Conservation (phyloP, 306 rosid genomes). For the Macrotyloma uniflorum region DNA sequence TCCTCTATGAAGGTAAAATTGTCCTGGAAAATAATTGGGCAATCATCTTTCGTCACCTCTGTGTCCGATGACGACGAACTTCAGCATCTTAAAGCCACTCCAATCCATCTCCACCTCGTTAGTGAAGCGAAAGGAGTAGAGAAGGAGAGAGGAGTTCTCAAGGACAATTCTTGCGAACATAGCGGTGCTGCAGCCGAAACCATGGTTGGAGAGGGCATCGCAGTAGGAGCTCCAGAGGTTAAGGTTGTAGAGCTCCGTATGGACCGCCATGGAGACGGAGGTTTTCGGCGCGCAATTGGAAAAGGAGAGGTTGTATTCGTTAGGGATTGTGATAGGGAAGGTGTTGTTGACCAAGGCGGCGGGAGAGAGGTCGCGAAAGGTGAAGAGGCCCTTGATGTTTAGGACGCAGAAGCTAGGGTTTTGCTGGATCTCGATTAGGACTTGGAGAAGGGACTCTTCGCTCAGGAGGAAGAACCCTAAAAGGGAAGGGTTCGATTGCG, state of each 20-base stretch:
- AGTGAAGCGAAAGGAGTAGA: no score
- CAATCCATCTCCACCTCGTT: slow-evolving; percentile 32
- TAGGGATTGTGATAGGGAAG: slow-evolving; percentile 62
- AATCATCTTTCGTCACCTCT: slow-evolving; percentile 78
- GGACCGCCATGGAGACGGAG: slow-evolving; percentile 73
- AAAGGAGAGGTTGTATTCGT: slow-evolving; percentile 79
- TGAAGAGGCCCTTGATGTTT: slow-evolving; percentile 56
- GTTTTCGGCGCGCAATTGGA: slow-evolving; percentile 74
- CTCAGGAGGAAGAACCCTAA: slow-evolving; percentile 89
- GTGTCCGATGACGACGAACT: slow-evolving; percentile 75
- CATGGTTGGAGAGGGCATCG: no score
- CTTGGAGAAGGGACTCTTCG: slow-evolving; percentile 81
- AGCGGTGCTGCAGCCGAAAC: no score
- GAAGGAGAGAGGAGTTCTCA: no score
- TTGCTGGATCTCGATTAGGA: slow-evolving; percentile 81
- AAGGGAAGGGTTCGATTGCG: slow-evolving; percentile 44
- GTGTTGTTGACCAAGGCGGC: slow-evolving; percentile 50
- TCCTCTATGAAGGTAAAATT: no score
- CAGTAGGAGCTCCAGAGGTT: no score
- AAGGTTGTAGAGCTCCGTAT: slow-evolving; percentile 69
- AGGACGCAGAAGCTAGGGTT: slow-evolving; percentile 76
- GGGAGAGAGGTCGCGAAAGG: slow-evolving; percentile 73
- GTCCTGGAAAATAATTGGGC: no score
- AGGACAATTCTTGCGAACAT: no score
- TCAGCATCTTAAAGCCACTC: slow-evolving; percentile 33